These are phyloP conservation scores for Claviceps paspali DNA, from an alignment of 2,329 filamentous ascomycete genomes.

Conservation along the genomic window DNA sequence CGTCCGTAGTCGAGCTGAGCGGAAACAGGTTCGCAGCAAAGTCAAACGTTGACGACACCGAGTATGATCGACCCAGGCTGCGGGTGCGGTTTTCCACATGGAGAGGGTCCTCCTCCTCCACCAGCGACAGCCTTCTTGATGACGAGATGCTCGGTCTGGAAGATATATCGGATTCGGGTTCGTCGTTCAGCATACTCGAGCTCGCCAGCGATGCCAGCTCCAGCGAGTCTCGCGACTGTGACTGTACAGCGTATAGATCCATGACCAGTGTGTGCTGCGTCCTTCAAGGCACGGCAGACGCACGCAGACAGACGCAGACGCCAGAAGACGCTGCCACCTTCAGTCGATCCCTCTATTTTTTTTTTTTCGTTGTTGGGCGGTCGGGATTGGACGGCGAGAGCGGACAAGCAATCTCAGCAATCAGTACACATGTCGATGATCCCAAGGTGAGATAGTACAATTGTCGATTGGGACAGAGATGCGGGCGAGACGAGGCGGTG, in stretches of 20 bases:
- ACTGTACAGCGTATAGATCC: slow-evolving; percentile 24
- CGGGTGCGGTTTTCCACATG: slow-evolving; percentile 36
- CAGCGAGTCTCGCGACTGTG: slow-evolving; percentile 67
- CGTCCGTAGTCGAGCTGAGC: slow-evolving; percentile 62
- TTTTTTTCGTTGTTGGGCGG: not conserved
- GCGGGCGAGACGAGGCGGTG: not conserved
- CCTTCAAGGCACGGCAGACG: not conserved
- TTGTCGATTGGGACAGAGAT: no score
- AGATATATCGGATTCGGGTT: slow-evolving; percentile 45
- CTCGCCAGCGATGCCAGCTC: slow-evolving; percentile 92
- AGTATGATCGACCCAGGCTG: slow-evolving; percentile 54
- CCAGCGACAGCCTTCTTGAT: slow-evolving; percentile 76
- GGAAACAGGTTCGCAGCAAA: slow-evolving; percentile 90
- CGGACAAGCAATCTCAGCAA: slow-evolving; percentile 8
- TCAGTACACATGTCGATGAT: slow-evolving; percentile 13
- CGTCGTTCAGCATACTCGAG: slow-evolving; percentile 43
- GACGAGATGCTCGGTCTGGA: slow-evolving; percentile 81
- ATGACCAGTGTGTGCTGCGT: slow-evolving; percentile 18
- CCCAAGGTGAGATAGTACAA: not conserved
- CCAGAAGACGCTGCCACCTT: not conserved
- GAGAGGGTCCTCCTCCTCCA: slow-evolving; percentile 68
- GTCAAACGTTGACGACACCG: slow-evolving; percentile 85
- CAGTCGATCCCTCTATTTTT: not conserved
- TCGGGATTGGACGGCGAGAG: not conserved
- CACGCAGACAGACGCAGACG: no score